Percentiles rank a stretch among this genome's conserved stretches.
These are phyloP conservation scores for Drechslerella dactyloides DNA, from an alignment of 2,329 filamentous ascomycete genomes.

Conservation along the genomic window DNA sequence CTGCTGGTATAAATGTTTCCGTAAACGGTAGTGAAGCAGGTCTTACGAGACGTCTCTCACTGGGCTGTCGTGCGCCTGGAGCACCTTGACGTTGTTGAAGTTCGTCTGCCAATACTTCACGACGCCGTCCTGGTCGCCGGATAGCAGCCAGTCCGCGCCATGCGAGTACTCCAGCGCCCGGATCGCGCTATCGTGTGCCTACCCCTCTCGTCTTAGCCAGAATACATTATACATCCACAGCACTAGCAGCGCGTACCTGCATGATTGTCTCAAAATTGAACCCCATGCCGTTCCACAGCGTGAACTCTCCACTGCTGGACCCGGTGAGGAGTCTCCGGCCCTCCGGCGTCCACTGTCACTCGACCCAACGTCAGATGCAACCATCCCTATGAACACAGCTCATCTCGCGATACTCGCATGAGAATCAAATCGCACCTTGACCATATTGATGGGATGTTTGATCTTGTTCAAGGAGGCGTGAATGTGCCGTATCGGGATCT, in stretches of 20 bases:
- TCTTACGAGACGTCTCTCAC: conserved; percentile 77
- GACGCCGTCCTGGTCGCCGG: conserved; percentile 90
- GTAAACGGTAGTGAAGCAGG: neutral
- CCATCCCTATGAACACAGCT: no score
- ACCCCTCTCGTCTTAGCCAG: neutral
- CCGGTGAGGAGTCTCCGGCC: conserved; percentile 88
- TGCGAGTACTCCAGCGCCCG: conserved; percentile 86
- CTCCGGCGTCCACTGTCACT: conserved; percentile 85
- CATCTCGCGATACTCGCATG: conserved; percentile 11
- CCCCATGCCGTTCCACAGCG: conserved; percentile 96
- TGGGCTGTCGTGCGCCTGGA: conserved; percentile 86
- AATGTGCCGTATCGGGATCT: conserved; percentile 87
- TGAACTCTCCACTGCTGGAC: conserved; percentile 96
- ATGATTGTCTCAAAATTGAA: conserved; percentile 99
- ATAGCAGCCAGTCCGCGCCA: conserved; percentile 95
- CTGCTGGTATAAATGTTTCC: neutral
- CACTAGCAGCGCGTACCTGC: conserved; percentile 65
- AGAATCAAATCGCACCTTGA: conserved; percentile 59
- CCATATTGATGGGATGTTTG: conserved; percentile 95
- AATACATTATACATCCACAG: neutral
- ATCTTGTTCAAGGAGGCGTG: conserved; percentile 99
- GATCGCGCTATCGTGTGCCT: conserved; percentile 86
- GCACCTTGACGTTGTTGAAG: conserved; percentile 97
- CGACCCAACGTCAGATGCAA: neutral
- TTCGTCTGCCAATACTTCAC: conserved; percentile 99